Conservation (phyloP, 495 filamentous ascomycete genomes). For the Melanomma pulvis-pyrius region DNA sequence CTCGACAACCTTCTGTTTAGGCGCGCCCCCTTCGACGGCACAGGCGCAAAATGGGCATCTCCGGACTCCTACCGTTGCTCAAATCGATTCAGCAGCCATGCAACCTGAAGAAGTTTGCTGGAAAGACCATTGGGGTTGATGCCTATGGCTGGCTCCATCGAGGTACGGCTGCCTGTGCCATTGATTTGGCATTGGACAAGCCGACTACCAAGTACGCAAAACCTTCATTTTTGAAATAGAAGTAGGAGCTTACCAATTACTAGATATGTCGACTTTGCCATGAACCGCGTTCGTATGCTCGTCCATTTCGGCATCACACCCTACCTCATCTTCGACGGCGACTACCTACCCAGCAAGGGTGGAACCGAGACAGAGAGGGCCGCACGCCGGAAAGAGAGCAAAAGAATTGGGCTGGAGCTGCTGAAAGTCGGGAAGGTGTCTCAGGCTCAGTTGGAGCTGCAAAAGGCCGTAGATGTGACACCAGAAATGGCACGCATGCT, state of each 20-base stretch:
- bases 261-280: slow-evolving; percentile 89
- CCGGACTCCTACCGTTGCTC: slow-evolving; percentile 79
- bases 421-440: slow-evolving; percentile 75
- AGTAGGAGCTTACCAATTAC: slow-evolving; percentile 25
- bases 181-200: slow-evolving; percentile 85
- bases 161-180: slow-evolving; percentile 85
- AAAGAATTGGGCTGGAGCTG: slow-evolving; percentile 73
- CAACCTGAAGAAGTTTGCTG: slow-evolving; percentile 82
- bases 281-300: slow-evolving; percentile 90
- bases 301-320: slow-evolving; percentile 89
- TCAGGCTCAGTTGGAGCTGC: slow-evolving; percentile 83
- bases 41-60: slow-evolving; percentile 47
- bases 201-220: slow-evolving; percentile 77
- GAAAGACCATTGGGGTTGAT: slow-evolving; percentile 89
- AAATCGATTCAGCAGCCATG: slow-evolving; percentile 93
- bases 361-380: slow-evolving; percentile 77
- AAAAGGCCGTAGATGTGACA: slow-evolving; percentile 95
- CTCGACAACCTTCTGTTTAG: slow-evolving; percentile 13
- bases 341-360: slow-evolving; percentile 93
- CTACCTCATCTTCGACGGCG: slow-evolving; percentile 94
- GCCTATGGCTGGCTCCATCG: slow-evolving; percentile 99
- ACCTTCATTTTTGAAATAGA: slow-evolving; percentile 6
- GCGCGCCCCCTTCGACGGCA: not conserved
- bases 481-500: slow-evolving; percentile 90
- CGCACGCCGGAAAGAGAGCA: slow-evolving; percentile 72